Conservation (phyloP, 164 flowering plant genomes). For the Aristolochia fimbriata region DNA sequence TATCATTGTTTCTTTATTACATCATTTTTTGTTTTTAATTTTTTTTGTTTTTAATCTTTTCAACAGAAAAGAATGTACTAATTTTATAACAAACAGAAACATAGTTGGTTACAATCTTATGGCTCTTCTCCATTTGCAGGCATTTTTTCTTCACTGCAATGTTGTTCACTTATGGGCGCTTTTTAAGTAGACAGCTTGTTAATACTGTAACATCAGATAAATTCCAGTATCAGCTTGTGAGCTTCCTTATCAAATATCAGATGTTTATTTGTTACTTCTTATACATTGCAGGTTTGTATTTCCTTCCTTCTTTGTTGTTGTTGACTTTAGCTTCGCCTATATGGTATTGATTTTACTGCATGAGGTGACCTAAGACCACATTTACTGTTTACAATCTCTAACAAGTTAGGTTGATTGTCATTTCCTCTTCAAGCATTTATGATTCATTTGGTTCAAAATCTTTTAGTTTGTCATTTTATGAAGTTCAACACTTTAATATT, state of each 20-base stretch:
- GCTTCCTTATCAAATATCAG: conserved; percentile 75
- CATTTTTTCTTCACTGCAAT: conserved; percentile 97
- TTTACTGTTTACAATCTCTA: too few species aligned
- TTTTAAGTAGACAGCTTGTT: conserved; percentile 79
- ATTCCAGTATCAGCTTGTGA: conserved; percentile 53
- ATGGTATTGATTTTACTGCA: not conserved
- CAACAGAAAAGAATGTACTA: too few species aligned
- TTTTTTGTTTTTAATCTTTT: too few species aligned
- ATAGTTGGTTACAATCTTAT: not conserved
- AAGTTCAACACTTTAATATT: too few species aligned
- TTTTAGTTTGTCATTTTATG: too few species aligned
- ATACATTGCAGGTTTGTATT: conserved; percentile 66
- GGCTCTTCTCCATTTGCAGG: conserved; percentile 32
- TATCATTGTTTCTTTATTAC: too few species aligned
- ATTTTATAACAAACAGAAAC: too few species aligned
- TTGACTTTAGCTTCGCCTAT: not conserved
- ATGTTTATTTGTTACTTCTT: conserved; percentile 82
- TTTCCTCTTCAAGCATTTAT: too few species aligned
- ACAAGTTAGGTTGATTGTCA: too few species aligned
- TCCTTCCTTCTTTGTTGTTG: conserved; percentile 4
- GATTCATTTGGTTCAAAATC: too few species aligned
- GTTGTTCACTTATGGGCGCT: conserved; percentile 86
- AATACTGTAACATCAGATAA: conserved; percentile 80
- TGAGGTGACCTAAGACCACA: too few species aligned
- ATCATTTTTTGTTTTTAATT: too few species aligned